Evolutionary conservation across 768 basidiomycete genomes (phyloP).

Genomic region (Lyophyllum shimeji): DNA sequence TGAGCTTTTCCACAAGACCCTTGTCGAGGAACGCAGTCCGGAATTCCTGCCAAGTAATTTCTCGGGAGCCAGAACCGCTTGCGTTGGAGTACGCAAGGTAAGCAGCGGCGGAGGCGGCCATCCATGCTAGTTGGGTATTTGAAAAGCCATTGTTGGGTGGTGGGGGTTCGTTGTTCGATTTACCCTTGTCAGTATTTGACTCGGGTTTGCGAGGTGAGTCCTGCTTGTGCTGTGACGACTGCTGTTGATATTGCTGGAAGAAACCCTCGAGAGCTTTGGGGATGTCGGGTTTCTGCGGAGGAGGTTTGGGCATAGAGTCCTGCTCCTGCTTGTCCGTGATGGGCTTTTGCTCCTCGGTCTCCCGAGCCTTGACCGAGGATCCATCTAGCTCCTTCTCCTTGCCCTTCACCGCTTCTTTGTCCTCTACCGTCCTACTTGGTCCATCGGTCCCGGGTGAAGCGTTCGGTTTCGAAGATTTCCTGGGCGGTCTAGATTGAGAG

Average conservation of each 20-base stretch:
- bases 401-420: constrained; percentile 26
- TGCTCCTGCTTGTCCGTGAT: constrained; percentile 26
- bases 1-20: constrained; percentile 91
- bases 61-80: constrained; percentile 58
- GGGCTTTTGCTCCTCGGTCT: constrained; percentile 13
- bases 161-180: constrained; percentile 36
- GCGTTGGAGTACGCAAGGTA: constrained; percentile 68
- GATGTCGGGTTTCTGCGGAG: constrained; percentile 41
- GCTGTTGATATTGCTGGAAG: constrained; percentile 65
- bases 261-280: constrained; percentile 77
- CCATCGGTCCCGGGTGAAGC: constrained; percentile 7
- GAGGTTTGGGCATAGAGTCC: constrained; percentile 11
- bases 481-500: constrained; percentile 30
- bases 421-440: constrained; percentile 22
- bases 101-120: constrained; percentile 54
- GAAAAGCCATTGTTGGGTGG: constrained; percentile 59
- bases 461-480: constrained; percentile 12
- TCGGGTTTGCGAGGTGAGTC: constrained; percentile 30
- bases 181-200: constrained; percentile 37
- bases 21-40: constrained; percentile 95
- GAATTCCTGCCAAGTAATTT: constrained; percentile 99
- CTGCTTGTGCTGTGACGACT: constrained; percentile 38
- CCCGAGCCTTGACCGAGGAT: neutral
- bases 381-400: constrained; percentile 30
- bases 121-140: constrained; percentile 53